Base-by-base conservation (phyloP, 192 early-diverging fungal species). In the Podila epigama region DNA sequence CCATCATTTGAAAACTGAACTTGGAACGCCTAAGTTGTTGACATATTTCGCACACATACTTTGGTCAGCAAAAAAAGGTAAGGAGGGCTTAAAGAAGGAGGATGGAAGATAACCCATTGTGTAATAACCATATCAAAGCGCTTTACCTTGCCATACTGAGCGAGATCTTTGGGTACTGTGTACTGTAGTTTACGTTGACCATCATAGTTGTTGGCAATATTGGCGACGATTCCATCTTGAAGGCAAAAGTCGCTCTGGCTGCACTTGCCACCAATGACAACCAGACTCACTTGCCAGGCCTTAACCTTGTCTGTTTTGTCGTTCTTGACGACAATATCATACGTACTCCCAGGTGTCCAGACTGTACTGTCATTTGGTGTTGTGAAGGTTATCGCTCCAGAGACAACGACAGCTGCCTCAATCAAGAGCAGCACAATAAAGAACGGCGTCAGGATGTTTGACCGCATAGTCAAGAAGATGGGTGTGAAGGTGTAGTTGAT, bases 101-200 rank as follows among this genome's bases (percentile, higher is more conserved):
- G 16, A 27, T 32, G n/a, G 31, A 31, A 29, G 20, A 32, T 11
- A 33, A n/a, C 16, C 16, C 53, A 33, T 6, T 5, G 8, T 2
- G 50, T 18, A 10, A 51, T 15, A 12, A 25, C 10, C 50, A 51
- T 16, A 20, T 51, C 16, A 2, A n/a, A n/a, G n/a, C n/a, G n/a
- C n/a, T 34, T 25, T 58, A 71, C 69, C 69, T 71, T 64, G 56
- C 61, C 69, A 40, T 71, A 55, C 20, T 71, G 69, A 16, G 39
- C 42, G 13, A 71, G 69, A 42, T 71, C 28, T 4, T 41, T 52
- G 16, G 69, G 69, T 5, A 64, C 61, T 12, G 25, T 71, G 55
- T 63, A 71, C 7, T 11, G 48, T 10, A 64, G 61, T 10, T 27
- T 22, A 5, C 44, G 51, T n/a, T 50, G 31, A 33, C 55, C 37